phyloP scores from a whole-genome alignment of 2,329 filamentous ascomycete species.

The Seiridium unicorne region DNA sequence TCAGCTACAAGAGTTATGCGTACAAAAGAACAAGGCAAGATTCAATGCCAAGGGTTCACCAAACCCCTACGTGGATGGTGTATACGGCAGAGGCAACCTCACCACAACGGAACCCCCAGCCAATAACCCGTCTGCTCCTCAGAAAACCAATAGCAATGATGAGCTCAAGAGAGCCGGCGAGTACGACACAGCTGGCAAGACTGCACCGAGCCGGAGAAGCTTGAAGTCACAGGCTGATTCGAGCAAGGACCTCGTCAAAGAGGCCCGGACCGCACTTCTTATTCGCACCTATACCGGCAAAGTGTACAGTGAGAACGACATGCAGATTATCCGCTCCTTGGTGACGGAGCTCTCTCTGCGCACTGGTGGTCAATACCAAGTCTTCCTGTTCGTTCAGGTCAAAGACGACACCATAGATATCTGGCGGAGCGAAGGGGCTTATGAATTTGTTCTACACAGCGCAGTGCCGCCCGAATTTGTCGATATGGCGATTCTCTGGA shows the following conservation, averaged over 20 bases:
- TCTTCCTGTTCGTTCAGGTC: constrained; percentile 78
- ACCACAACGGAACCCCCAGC: not conserved
- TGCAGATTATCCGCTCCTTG: constrained; percentile 75
- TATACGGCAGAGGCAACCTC: not conserved
- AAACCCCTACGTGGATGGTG: constrained; percentile 39
- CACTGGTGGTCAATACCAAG: constrained; percentile 77
- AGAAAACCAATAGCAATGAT: not conserved
- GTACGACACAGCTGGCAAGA: not conserved
- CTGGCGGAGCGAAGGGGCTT: constrained; percentile 56
- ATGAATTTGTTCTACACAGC: constrained; percentile 58
- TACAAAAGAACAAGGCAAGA: constrained; percentile 63
- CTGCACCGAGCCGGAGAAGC: not conserved
- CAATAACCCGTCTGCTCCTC: not conserved
- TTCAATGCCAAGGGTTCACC: constrained; percentile 45
- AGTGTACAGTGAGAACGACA: constrained; percentile 74
- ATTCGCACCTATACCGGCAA: constrained; percentile 76
- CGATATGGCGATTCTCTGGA: constrained; percentile 72
- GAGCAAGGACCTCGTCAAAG: constrained; percentile 23
- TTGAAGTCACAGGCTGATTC: not conserved
- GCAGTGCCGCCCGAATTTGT: constrained; percentile 69
- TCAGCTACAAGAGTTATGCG: constrained; percentile 64
- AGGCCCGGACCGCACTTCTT: constrained; percentile 68
- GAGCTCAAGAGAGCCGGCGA: not conserved
- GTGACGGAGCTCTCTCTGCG: constrained; percentile 74
- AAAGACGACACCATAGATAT: constrained; percentile 60